Evolutionary conservation across 768 basidiomycete genomes (phyloP).

Genomic region (Hebeloma cylindrosporum): DNA sequence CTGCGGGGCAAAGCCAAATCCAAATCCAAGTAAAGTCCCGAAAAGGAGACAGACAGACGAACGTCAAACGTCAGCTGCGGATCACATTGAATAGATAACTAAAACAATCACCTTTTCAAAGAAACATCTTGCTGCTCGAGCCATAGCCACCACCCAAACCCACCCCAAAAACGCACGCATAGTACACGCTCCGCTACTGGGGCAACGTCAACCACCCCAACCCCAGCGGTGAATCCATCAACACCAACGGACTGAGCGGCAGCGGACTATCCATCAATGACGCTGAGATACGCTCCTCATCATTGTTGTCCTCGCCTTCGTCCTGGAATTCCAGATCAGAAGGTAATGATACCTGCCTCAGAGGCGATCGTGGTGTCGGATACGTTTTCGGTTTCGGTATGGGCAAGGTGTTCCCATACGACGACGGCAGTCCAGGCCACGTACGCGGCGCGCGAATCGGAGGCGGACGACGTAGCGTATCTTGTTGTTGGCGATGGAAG

Average conservation of each 20-base stretch:
- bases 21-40: too few relatives aligned
- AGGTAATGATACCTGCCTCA: constrained; percentile 22
- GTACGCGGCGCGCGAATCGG: not conserved
- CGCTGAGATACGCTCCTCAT: not conserved
- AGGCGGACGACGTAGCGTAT: constrained; percentile 6
- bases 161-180: too few relatives aligned
- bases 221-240: constrained; percentile 18
- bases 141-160: too few relatives aligned
- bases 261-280: constrained; percentile 15
- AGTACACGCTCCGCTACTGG: too few relatives aligned
- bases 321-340: constrained; percentile 9
- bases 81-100: too few relatives aligned
- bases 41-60: too few relatives aligned
- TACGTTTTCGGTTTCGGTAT: not conserved
- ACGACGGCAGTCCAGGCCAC: not conserved
- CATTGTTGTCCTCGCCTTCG: constrained; percentile 8
- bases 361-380: constrained; percentile 21
- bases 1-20: too few relatives aligned
- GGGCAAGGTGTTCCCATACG: not conserved
- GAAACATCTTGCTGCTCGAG: too few relatives aligned
- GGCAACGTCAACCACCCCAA: too few relatives aligned
- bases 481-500: constrained; percentile 29
- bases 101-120: too few relatives aligned
- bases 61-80: too few relatives aligned
- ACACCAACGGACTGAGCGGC: constrained; percentile 18